phyloP scores from a whole-genome alignment of 257 asterid genomes.

The Ajuga chamaepitys region DNA sequence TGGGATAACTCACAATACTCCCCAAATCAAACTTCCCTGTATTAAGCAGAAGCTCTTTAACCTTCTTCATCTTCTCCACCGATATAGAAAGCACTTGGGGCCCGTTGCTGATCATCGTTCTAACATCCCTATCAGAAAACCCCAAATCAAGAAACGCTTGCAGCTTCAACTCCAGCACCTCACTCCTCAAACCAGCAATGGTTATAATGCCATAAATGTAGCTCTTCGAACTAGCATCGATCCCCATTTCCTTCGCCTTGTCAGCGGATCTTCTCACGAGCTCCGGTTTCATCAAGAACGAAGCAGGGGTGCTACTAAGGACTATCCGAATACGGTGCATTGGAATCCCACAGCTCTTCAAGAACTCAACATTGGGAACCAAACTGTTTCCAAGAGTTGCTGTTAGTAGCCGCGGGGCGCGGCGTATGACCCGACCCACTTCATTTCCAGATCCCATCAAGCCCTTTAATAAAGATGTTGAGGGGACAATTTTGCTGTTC shows the following conservation, averaged over 20 bases:
- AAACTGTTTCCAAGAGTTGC: slow-evolving; percentile 18
- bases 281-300: slow-evolving; percentile 15
- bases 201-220: neutral
- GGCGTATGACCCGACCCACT: slow-evolving; percentile 16
- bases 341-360: slow-evolving; percentile 32
- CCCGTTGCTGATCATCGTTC: slow-evolving; percentile 11
- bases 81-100: neutral
- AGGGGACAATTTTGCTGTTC: slow-evolving; percentile 5
- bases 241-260: slow-evolving; percentile 23
- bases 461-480: slow-evolving; percentile 18
- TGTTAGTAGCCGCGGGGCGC: slow-evolving; percentile 10
- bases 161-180: slow-evolving; percentile 22
- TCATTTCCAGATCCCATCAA: slow-evolving; percentile 20
- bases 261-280: neutral
- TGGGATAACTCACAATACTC: neutral
- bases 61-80: neutral
- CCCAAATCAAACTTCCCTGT: neutral
- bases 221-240: slow-evolving; percentile 13
- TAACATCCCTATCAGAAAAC: slow-evolving; percentile 15
- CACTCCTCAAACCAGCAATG: slow-evolving; percentile 6
- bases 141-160: slow-evolving; percentile 22
- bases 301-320: slow-evolving; percentile 12
- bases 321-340: neutral
- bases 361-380: slow-evolving; percentile 28
- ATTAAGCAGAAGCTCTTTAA: neutral